phyloP scores from a whole-genome alignment of 2,329 filamentous ascomycete species.

The Ophiocordyceps robertsii region DNA sequence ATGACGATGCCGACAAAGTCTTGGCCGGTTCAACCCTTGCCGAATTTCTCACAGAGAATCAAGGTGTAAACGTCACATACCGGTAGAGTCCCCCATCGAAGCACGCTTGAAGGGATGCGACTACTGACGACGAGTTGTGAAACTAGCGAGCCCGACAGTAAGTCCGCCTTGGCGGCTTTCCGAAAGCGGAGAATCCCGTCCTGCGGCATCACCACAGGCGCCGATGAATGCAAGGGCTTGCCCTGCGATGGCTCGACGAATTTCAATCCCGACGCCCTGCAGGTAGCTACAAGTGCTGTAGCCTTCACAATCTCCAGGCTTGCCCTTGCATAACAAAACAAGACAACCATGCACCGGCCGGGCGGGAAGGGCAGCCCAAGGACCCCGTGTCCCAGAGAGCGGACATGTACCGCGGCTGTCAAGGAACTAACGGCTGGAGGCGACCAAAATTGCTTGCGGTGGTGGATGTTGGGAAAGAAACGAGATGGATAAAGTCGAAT shows the following conservation, averaged over 20 bases:
- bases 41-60: neutral
- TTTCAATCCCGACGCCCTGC: neutral
- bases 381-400: too few relatives aligned
- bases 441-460: too few relatives aligned
- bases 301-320: too few relatives aligned
- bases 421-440: too few relatives aligned
- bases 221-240: constrained; percentile 9
- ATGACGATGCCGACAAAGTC: too few relatives aligned
- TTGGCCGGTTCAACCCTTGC: neutral
- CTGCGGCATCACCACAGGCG: constrained; percentile 26
- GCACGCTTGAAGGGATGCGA: neutral
- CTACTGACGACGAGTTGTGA: neutral
- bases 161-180: constrained; percentile 25
- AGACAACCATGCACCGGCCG: too few relatives aligned
- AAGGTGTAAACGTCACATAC: neutral
- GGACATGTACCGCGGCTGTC: too few relatives aligned
- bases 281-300: too few relatives aligned
- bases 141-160: neutral
- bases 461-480: too few relatives aligned
- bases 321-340: too few relatives aligned
- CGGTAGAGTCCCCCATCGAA: neutral
- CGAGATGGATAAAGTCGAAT: too few relatives aligned
- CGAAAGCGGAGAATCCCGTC: constrained; percentile 24
- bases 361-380: too few relatives aligned
- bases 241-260: neutral